Base-by-base conservation (phyloP, 176 grass and related monocot genomes). In the Triticum timopheevii region DNA sequence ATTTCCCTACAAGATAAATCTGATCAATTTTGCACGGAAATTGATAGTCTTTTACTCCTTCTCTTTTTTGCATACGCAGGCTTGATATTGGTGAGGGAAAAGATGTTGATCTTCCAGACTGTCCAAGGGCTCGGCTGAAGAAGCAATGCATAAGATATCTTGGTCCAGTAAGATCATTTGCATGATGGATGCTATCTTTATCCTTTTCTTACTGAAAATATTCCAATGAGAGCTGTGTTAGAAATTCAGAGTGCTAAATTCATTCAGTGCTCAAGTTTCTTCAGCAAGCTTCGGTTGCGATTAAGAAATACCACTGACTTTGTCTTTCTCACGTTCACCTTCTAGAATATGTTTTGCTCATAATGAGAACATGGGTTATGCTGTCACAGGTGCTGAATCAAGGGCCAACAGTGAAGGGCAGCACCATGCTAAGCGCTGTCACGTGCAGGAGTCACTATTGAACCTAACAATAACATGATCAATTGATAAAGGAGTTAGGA, bases 131-230 rank as follows among this genome's bases (percentile, higher is more conserved):
- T 67, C n/a, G 23, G 30, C 85, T 98, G 16, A 87, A 56, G 88
- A 91, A 92, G 87, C 92, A 96, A 82, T 96, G 92, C 83, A 96
- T 98, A 62, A 91, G 82, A 62, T 98, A 98, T 91, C 92, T 98
- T 45, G 92, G 97, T 39, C 94, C 94, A 83, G 97, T 98, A 95
- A 98, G 72, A 87, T 47, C 56, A 82, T 30, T 35, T 82, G n/a
- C 33, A 54, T 44, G 61, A 58, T n/a, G 31, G 24, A 10, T 42
- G 2, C 67, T 33, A 10, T 78, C 58, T 44, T 74, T 85, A 23
- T 20, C 80, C 50, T 54, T 54, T 5, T 19, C 20, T 34, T 87
- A 9, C 25, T 50, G 12, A 31, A 69, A 82, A 22, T 42, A 74
- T 34, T 77, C 10, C 17, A 42, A 30, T 3, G 47, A 39, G 2